Evolutionary conservation across 352 stramenopile species (phyloP).

Genomic region (Vaucheria bursata): DNA sequence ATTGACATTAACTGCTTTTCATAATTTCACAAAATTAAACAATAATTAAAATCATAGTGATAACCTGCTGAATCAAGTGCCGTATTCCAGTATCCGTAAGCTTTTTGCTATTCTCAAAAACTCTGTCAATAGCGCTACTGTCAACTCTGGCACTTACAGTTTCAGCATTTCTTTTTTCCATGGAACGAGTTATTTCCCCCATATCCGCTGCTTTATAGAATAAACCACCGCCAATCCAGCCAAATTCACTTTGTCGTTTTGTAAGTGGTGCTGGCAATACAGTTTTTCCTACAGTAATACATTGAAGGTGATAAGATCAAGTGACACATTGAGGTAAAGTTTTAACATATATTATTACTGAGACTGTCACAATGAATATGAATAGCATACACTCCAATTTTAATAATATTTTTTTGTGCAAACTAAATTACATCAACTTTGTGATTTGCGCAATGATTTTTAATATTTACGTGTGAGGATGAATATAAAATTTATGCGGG

Average conservation of each 20-base stretch:
- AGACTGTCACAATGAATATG: too few relatives aligned
- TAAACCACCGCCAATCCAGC: background rate
- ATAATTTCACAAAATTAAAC: too few relatives aligned
- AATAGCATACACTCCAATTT: too few relatives aligned
- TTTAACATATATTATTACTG: too few relatives aligned
- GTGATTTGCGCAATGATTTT: too few relatives aligned
- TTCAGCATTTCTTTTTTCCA: conserved; percentile 39
- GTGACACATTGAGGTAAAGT: background rate
- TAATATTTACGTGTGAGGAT: too few relatives aligned
- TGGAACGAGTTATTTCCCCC: conserved; percentile 15
- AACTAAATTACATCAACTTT: too few relatives aligned
- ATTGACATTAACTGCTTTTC: too few relatives aligned
- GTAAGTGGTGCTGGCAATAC: background rate
- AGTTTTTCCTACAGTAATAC: background rate
- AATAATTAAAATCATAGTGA: too few relatives aligned
- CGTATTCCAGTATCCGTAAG: conserved; percentile 51
- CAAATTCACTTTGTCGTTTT: too few relatives aligned
- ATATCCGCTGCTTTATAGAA: conserved; percentile 16
- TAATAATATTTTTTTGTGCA: too few relatives aligned
- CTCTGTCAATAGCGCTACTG: conserved; percentile 68
- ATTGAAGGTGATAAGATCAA: background rate
- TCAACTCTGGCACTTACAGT: conserved; percentile 69
- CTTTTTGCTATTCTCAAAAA: conserved; percentile 74
- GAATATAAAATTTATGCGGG: too few relatives aligned
- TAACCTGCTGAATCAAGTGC: conserved; percentile 34